Conservation (phyloP, 495 filamentous ascomycete genomes). For the Penicillium salamii region DNA sequence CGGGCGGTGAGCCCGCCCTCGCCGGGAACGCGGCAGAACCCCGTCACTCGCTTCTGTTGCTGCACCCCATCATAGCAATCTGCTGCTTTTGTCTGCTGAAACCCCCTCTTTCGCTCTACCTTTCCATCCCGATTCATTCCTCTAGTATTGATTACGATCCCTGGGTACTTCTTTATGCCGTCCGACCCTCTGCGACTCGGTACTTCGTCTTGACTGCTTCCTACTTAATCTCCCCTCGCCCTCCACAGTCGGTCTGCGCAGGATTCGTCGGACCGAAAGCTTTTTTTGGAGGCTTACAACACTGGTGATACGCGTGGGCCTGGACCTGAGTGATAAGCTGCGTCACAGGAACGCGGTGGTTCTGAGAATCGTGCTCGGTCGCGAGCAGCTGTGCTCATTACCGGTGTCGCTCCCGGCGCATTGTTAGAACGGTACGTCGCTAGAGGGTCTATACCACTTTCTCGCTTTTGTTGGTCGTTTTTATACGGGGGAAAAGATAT, state of each 20-base stretch:
- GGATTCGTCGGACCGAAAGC: conserved; percentile 12
- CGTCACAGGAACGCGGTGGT: conserved; percentile 25
- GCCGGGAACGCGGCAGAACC: conserved; percentile 29
- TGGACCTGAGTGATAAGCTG: background rate
- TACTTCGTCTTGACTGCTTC: conserved; percentile 38
- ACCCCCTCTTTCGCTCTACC: conserved; percentile 15
- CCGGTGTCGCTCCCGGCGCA: conserved; percentile 40
- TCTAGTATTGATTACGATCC: conserved; percentile 3
- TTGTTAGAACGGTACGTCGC: conserved; percentile 45
- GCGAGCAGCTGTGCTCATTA: conserved; percentile 37
- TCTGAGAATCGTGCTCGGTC: conserved; percentile 35
- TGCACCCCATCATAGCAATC: conserved; percentile 29
- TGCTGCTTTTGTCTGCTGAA: conserved; percentile 22
- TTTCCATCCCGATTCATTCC: conserved; percentile 15
- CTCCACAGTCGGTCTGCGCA: conserved; percentile 21
- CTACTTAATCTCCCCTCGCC: conserved; percentile 34
- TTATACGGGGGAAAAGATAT: background rate
- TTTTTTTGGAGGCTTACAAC: conserved; percentile 8
- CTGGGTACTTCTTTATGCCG: conserved; percentile 31
- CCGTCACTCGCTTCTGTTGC: conserved; percentile 34
- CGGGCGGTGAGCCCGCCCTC: conserved; percentile 32
- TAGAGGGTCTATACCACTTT: conserved; percentile 18
- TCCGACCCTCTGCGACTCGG: conserved; percentile 30
- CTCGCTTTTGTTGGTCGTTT: background rate
- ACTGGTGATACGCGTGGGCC: conserved; percentile 19